Conservation (phyloP, 208 protist genomes). For the Acanthamoeba culbertsoni region DNA sequence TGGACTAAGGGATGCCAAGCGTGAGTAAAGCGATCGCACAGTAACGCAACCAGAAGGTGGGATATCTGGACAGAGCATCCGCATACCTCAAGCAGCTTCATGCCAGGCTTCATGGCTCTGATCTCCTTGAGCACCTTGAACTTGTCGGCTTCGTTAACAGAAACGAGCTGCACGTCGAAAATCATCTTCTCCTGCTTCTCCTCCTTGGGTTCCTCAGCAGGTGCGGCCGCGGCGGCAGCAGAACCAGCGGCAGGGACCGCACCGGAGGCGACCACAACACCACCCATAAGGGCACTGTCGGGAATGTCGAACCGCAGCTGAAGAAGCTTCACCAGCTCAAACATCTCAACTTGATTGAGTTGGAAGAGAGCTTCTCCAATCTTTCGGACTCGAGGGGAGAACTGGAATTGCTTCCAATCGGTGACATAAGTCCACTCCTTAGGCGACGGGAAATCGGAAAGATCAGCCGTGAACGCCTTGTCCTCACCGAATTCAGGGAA, state of each 20-base stretch:
- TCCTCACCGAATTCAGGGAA: slow-evolving; percentile 23
- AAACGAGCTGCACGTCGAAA: not conserved
- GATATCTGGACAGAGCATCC: not conserved
- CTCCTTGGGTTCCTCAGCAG: not conserved
- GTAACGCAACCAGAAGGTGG: not conserved
- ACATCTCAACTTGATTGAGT: slow-evolving; percentile 57
- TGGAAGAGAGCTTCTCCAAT: slow-evolving; percentile 39
- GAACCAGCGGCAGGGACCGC: not conserved
- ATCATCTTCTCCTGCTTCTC: slow-evolving; percentile 59
- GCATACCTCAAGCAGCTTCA: slow-evolving; percentile 57
- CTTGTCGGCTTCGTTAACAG: slow-evolving; percentile 58
- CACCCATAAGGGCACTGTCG: slow-evolving; percentile 54
- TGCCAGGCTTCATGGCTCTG: slow-evolving; percentile 47
- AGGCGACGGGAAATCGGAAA: slow-evolving; percentile 5
- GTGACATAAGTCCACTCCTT: not conserved
- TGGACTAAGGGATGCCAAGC: not conserved
- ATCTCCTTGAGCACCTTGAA: slow-evolving; percentile 65
- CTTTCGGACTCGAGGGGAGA: slow-evolving; percentile 2
- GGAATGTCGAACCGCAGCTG: slow-evolving; percentile 54
- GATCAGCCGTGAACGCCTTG: slow-evolving; percentile 6
- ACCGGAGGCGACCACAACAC: not conserved
- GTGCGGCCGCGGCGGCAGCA: not conserved
- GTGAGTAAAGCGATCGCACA: not conserved
- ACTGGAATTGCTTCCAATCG: slow-evolving; percentile 51
- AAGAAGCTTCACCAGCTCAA: slow-evolving; percentile 50